These are phyloP conservation scores for Leptographium procerum DNA, from an alignment of 2,329 filamentous ascomycete genomes.

Conservation along the genomic window DNA sequence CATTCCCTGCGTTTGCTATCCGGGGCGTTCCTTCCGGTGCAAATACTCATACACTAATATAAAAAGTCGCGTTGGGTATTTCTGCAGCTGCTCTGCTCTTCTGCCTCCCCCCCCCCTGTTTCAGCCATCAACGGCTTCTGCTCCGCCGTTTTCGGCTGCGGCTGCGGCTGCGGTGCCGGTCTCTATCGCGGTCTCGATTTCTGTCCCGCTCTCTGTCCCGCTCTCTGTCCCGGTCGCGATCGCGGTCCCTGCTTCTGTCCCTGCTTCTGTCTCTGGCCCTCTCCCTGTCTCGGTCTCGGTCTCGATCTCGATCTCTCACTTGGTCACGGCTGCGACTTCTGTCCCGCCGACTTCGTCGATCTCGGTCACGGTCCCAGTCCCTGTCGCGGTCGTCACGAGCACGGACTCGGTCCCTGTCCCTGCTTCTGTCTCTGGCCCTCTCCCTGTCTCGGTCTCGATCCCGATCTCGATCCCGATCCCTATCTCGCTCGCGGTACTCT, in stretches of 20 bases:
- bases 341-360: conserved; percentile 1
- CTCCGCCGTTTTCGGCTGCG: conserved; percentile 14
- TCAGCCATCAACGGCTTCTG: neutral
- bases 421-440: conserved; percentile 17
- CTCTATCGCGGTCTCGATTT: conserved; percentile 20
- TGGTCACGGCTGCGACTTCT: conserved; percentile 5
- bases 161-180: conserved; percentile 12
- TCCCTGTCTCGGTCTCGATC: conserved; percentile 12
- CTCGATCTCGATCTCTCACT: conserved; percentile 3
- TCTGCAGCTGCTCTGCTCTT: neutral
- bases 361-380: conserved; percentile 18
- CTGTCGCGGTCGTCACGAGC: conserved; percentile 14
- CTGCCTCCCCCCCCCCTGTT: neutral
- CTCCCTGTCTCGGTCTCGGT: conserved; percentile 19
- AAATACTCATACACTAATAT: neutral
- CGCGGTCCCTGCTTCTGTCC: conserved; percentile 3
- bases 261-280: conserved; percentile 14
- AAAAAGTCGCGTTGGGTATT: neutral
- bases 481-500: conserved; percentile 12
- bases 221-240: conserved; percentile 8
- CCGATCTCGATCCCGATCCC: conserved; percentile 9
- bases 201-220: conserved; percentile 16
- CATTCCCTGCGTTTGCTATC: no score
- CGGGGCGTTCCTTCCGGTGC: no score
- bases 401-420: conserved; percentile 11